phyloP scores from a whole-genome alignment of 768 basidiomycete genomes.

The Phaeotremella skinneri region DNA sequence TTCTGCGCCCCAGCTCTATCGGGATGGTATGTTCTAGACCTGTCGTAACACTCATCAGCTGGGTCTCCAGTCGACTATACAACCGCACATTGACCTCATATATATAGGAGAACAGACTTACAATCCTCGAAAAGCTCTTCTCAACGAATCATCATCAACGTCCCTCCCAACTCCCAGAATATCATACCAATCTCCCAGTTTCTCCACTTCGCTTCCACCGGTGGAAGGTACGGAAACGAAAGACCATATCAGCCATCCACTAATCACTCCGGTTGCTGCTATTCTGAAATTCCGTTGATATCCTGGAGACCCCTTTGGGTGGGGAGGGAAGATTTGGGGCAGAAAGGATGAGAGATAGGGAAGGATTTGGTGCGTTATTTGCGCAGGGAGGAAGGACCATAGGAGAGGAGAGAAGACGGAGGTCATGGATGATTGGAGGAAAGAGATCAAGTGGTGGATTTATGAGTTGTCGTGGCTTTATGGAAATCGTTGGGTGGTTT shows the following conservation, averaged over 20 bases:
- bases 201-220: not conserved
- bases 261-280: constrained; percentile 26
- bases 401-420: constrained; percentile 33
- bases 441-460: no score
- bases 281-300: constrained; percentile 30
- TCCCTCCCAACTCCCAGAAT: constrained; percentile 30
- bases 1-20: constrained; percentile 30
- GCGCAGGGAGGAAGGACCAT: constrained; percentile 30
- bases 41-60: constrained; percentile 6
- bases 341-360: constrained; percentile 25
- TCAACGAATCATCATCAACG: constrained; percentile 37
- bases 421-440: not conserved
- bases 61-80: not conserved
- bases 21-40: constrained; percentile 39
- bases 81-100: not conserved
- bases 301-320: constrained; percentile 16
- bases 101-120: constrained; percentile 15
- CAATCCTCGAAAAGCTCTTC: constrained; percentile 36
- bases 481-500: no score
- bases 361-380: constrained; percentile 29
- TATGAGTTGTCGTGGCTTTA: no score
- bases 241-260: constrained; percentile 23
- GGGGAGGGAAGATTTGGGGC: constrained; percentile 32
- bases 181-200: constrained; percentile 35
- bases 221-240: no score